phyloP scores from a whole-genome alignment of 352 stramenopile species.

The Pythium volutum region DNA sequence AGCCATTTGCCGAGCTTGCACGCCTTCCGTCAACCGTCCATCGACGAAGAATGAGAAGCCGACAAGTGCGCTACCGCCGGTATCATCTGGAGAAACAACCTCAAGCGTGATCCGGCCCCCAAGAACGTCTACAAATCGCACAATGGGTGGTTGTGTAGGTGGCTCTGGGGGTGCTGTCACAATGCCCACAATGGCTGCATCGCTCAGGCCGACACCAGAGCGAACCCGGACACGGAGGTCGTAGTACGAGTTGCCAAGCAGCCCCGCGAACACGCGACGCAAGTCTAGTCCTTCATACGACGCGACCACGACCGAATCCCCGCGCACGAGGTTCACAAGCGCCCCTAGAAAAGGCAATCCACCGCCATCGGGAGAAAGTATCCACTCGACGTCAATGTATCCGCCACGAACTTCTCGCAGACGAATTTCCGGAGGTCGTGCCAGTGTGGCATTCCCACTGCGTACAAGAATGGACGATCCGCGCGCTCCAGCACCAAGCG shows the following conservation, averaged over 20 bases:
- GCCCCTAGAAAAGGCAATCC: constrained; percentile 19
- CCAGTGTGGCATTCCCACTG: constrained; percentile 23
- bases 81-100: constrained; percentile 33
- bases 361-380: constrained; percentile 29
- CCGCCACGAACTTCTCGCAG: constrained; percentile 29
- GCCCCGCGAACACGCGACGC: constrained; percentile 20
- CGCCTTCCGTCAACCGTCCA: not conserved
- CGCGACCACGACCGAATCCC: constrained; percentile 11
- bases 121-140: constrained; percentile 25
- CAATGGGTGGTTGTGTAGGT: constrained; percentile 22
- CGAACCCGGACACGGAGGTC: constrained; percentile 21
- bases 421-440: constrained; percentile 18
- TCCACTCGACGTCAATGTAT: constrained; percentile 24
- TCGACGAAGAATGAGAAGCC: constrained; percentile 35
- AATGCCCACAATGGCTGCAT: not conserved
- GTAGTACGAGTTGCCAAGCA: constrained; percentile 41
- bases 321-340: not conserved
- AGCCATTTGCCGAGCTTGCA: not conserved
- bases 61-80: constrained; percentile 33
- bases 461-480: constrained; percentile 15
- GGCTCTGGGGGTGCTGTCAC: constrained; percentile 25
- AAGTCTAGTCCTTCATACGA: constrained; percentile 22
- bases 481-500: not conserved
- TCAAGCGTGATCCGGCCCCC: constrained; percentile 34
- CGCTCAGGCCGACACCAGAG: constrained; percentile 32